Evolutionary conservation across 139 green algal species (phyloP), one percentile per base, ranked within the genome.

Genomic region (Mychonastes homosphaera): DNA sequence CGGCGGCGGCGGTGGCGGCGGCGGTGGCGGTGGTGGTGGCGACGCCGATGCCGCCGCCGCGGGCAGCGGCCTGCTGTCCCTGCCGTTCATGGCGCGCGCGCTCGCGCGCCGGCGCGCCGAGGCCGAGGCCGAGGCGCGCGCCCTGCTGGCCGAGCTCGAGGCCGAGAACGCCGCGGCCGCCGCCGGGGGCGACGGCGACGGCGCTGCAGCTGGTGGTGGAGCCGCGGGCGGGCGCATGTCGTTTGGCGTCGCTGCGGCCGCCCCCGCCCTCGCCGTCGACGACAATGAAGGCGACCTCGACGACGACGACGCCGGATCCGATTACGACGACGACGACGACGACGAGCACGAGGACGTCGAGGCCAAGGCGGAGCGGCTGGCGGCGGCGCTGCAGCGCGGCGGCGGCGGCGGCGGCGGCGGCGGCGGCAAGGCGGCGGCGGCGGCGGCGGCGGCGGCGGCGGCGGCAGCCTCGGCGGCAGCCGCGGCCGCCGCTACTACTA

Each of bases 11-110:
- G 8, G 44, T 35, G 45, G 16, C 10, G n/a, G 49, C 24, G 21
- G 39, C 43, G 16, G 65, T 62, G 49, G 23, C 48, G n/a, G 34
- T 36, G 60, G 19, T 43, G 35, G 27, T 1, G 52, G 19, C 15
- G 35, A 30, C 1, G 68, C 51, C 0, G 71, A 45, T 8, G 63
- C n/a, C 2, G 72, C 69, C 18, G 55, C 38, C n/a, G 62, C 71
- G 6, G 65, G 67, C 38, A 84, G 84, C 63, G 86, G 88, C 30
- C 75, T 95, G 19, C 89, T 96, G 53, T 71, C 72, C 12, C 77
- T 98, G 57, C 91, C 91, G 21, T 98, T 98, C 77, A 96, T 97
- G 88, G 58, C 70, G 41, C 64, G 89, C 0, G 84, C 84, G 12
- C 60, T 86, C 41, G 76, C 86, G 64, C 58, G 63, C 58, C 70